These are phyloP conservation scores for Macrocybe sp. DNA, from an alignment of 1,284 basidiomycete genomes.

Conservation along the genomic window DNA sequence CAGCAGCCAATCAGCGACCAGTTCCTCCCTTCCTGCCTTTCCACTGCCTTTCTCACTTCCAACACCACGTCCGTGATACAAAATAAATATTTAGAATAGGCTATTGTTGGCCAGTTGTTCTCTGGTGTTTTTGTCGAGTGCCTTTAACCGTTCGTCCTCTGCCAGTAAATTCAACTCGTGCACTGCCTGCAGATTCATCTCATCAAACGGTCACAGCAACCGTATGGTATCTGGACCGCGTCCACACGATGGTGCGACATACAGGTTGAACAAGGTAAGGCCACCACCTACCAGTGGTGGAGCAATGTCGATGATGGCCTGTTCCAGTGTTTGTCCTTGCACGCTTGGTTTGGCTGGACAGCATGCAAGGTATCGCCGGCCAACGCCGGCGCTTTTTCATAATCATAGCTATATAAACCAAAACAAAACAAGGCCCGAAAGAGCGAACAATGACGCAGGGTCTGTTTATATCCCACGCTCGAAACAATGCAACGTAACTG, in stretches of 20 bases:
- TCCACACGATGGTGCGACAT: constrained; percentile 26
- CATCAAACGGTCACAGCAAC: constrained; percentile 25
- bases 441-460: too few species aligned
- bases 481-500: too few species aligned
- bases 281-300: background rate
- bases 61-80: background rate
- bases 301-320: background rate
- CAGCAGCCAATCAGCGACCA: too few species aligned
- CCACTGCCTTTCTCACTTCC: background rate
- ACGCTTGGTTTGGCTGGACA: too few species aligned
- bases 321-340: background rate
- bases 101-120: background rate
- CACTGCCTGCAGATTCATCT: background rate
- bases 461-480: too few species aligned
- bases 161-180: background rate
- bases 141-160: background rate
- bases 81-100: background rate
- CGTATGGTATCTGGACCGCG: constrained; percentile 20
- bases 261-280: background rate
- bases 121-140: background rate
- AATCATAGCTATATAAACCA: too few species aligned
- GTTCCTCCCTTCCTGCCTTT: too few species aligned
- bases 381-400: too few species aligned
- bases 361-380: too few species aligned
- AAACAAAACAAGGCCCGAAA: too few species aligned